Percentiles rank a stretch among this genome's conserved stretches.
These are phyloP conservation scores for Dioscorea cayenensis DNA, from an alignment of 116 monocot genomes.

Conservation along the genomic window DNA sequence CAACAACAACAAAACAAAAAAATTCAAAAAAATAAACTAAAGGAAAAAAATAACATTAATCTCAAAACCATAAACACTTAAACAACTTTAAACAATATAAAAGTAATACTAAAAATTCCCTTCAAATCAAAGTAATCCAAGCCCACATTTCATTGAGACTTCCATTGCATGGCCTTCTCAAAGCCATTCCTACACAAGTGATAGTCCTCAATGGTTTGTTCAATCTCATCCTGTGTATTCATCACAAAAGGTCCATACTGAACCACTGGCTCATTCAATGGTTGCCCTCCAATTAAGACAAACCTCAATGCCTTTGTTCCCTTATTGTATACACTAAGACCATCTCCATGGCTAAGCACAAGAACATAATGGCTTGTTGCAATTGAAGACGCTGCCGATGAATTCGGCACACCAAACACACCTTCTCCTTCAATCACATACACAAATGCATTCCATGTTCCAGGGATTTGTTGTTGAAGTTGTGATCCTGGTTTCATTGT, in stretches of 20 bases:
- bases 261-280: conserved; percentile 59
- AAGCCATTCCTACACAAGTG: conserved; percentile 55
- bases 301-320: conserved; percentile 35
- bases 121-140: not conserved
- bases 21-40: too few species aligned
- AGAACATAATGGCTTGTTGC: conserved; percentile 36
- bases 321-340: conserved; percentile 50
- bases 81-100: too few species aligned
- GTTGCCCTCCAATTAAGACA: conserved; percentile 63
- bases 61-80: too few species aligned
- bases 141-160: conserved; percentile 11
- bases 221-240: conserved; percentile 73
- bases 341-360: conserved; percentile 50
- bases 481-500: conserved; percentile 49
- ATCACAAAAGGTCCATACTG: conserved; percentile 81
- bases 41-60: too few species aligned
- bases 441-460: conserved; percentile 54
- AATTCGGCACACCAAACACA: conserved; percentile 29
- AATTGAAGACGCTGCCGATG: not conserved
- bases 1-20: too few species aligned
- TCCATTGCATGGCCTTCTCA: conserved; percentile 67
- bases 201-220: conserved; percentile 61
- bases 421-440: conserved; percentile 74
- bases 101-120: not conserved
- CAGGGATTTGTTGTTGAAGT: conserved; percentile 47